Evolutionary conservation across 164 flowering plant genomes (phyloP), one percentile per base, ranked within the genome.

Genomic region (Berberis vulgaris): DNA sequence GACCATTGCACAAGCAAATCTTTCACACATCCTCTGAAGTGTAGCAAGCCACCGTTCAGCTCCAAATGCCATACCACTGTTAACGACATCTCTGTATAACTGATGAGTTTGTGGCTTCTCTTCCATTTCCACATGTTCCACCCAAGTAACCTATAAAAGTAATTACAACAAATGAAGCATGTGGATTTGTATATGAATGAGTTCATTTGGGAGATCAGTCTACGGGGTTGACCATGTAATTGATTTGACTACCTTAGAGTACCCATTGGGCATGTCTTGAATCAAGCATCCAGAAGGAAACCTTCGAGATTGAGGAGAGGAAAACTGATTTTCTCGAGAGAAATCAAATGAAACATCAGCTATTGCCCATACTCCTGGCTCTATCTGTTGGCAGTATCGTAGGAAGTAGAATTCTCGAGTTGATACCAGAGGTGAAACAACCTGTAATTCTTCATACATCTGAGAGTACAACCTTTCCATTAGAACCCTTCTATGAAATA

Each of bases 271-370:
- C 82, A 83, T 72, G 69, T 90, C 96, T 73, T 90, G 88, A 13
- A 90, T 68, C 43, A 90, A 63, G 63, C 85, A 86, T 47, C 98
- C 98, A 13, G 98, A 93, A 55, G 98, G 98, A 70, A 83, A 88
- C 76, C 82, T 86, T 63, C 91, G 71, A 70, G 84, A 84, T 59
- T 9, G 66, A 8, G 65, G 61, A 76, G 69, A 53, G 11, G 65
- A 58, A 57, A 65, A 42, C 38, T 76, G 63, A 68, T 63, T 75
- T 13, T 86, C 81, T 52, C 69, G 76, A 44, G 75, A 67, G 26
- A 57, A 12, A 49, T 85, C 92, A 11, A 79, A 61, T 11, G 98
- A 94, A 13, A 90, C 81, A 68, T 94, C 98, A 6, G 79, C 91
- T 67, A 94, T 86, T 10, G 83, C 93, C 98, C 98, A 94, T 43